Percentiles rank a stretch among this genome's conserved stretches.
Conservation (phyloP, 2,329 filamentous ascomycete species). For the Claviceps purpurea region DNA sequence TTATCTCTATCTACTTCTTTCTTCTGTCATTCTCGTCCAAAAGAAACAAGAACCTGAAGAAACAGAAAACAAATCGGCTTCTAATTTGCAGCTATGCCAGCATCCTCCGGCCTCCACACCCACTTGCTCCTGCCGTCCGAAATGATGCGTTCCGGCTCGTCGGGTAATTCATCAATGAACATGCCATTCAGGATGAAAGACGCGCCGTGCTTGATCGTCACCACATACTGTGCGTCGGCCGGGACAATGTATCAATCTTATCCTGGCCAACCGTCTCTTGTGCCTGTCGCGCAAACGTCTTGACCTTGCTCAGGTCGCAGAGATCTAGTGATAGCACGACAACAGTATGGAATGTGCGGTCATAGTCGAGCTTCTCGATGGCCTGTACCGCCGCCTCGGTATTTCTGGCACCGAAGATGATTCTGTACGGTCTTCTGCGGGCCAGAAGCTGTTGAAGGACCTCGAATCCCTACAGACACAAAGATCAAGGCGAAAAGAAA, state of each 20-base stretch:
- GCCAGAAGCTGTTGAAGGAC: constrained; percentile 36
- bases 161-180: constrained; percentile 31
- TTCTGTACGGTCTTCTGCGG: constrained; percentile 29
- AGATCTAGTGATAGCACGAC: constrained; percentile 36
- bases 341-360: constrained; percentile 25
- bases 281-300: constrained; percentile 30
- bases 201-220: constrained; percentile 32
- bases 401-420: constrained; percentile 38
- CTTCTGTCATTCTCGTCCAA: too few relatives aligned
- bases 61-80: too few relatives aligned
- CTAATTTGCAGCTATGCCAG: too few relatives aligned
- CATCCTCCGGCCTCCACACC: constrained; percentile 26
- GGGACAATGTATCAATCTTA: constrained; percentile 26
- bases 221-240: constrained; percentile 30
- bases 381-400: constrained; percentile 25
- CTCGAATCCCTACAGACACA: constrained; percentile 32
- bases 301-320: constrained; percentile 28
- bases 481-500: not conserved
- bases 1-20: too few relatives aligned
- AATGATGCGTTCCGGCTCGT: constrained; percentile 38
- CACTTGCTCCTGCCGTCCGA: constrained; percentile 43
- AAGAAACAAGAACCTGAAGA: too few relatives aligned
- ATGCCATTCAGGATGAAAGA: constrained; percentile 31
- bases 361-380: constrained; percentile 28
- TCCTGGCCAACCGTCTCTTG: constrained; percentile 26